Percentiles rank a stretch among this genome's conserved stretches.
Conservation (phyloP, 192 early-diverging fungal genomes). For the Coemansia sp. region DNA sequence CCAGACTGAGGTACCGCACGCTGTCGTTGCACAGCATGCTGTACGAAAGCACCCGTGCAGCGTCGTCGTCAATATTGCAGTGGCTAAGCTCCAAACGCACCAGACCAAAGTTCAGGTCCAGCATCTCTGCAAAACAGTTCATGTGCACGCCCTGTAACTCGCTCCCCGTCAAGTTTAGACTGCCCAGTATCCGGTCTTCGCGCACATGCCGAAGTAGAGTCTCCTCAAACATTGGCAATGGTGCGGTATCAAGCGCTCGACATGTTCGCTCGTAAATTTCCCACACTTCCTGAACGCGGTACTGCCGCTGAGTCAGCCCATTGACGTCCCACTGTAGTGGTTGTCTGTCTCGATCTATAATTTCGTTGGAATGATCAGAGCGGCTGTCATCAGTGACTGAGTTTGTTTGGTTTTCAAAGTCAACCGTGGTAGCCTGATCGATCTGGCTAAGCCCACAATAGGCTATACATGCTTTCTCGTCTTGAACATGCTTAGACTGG, state of each 20-base stretch:
- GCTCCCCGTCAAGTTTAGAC: slow-evolving; percentile 52
- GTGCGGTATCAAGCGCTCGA: slow-evolving; percentile 34
- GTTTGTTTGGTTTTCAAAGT: background rate
- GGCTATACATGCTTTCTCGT: background rate
- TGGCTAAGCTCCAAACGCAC: slow-evolving; percentile 64
- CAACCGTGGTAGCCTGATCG: no score
- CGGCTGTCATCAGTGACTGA: background rate
- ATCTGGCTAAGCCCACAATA: no score
- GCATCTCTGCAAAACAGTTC: slow-evolving; percentile 72
- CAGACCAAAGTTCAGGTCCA: slow-evolving; percentile 75
- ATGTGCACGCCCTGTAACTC: slow-evolving; percentile 58
- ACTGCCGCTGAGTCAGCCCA: slow-evolving; percentile 38
- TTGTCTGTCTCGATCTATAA: slow-evolving; percentile 8
- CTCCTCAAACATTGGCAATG: slow-evolving; percentile 33
- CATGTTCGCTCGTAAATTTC: slow-evolving; percentile 47
- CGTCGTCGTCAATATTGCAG: slow-evolving; percentile 74
- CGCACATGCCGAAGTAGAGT: slow-evolving; percentile 36
- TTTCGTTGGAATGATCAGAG: background rate
- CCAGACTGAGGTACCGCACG: slow-evolving; percentile 64
- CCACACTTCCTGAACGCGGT: slow-evolving; percentile 47
- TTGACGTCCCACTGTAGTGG: slow-evolving; percentile 47
- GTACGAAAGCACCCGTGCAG: slow-evolving; percentile 68
- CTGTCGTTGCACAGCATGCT: slow-evolving; percentile 69
- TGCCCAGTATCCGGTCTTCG: slow-evolving; percentile 39
- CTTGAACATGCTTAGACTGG: background rate